Percentiles rank a stretch among this genome's conserved stretches.
phyloP scores from a whole-genome alignment of 176 grass and related monocot genomes.

The Urochloa ruziziensis region DNA sequence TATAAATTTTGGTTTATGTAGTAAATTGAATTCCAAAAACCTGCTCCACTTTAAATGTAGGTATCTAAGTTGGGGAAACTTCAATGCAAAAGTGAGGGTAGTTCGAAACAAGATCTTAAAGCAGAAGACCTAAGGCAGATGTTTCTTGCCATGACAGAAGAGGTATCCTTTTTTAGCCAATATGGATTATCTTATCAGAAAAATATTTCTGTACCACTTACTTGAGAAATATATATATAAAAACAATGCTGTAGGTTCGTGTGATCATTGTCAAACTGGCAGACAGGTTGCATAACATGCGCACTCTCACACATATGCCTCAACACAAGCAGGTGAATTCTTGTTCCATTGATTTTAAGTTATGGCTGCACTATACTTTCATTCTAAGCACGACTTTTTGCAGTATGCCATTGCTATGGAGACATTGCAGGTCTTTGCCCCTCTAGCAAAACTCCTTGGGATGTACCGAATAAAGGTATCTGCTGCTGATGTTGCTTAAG shows the following conservation, averaged over 20 bases:
- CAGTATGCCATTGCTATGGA: slow-evolving; percentile 81
- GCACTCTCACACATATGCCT: slow-evolving; percentile 97
- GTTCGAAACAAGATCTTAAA: slow-evolving; percentile 93
- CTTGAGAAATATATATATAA: slow-evolving; percentile 5
- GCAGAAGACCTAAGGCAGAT: slow-evolving; percentile 97
- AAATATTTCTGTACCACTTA: slow-evolving; percentile 10
- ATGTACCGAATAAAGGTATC: slow-evolving; percentile 99
- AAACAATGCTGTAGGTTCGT: slow-evolving; percentile 63
- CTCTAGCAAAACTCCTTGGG: slow-evolving; percentile 94
- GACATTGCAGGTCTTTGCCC: slow-evolving; percentile 94
- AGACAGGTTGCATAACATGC: slow-evolving; percentile 98
- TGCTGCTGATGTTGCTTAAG: slow-evolving; percentile 11
- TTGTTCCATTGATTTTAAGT: slow-evolving; percentile 23
- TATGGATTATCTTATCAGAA: slow-evolving; percentile 5
- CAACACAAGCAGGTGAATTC: slow-evolving; percentile 84
- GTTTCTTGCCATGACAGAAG: slow-evolving; percentile 99
- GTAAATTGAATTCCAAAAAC: not conserved
- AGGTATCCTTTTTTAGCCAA: slow-evolving; percentile 48
- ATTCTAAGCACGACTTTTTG: slow-evolving; percentile 30
- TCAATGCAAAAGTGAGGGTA: slow-evolving; percentile 68
- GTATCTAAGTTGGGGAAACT: slow-evolving; percentile 99
- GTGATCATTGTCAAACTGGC: slow-evolving; percentile 99
- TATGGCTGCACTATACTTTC: not conserved
- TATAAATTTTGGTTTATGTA: slow-evolving; percentile 2
- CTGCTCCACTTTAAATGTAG: slow-evolving; percentile 36